Percentiles rank a stretch among this genome's conserved stretches.
Conservation (phyloP, 306 rosid species). For the Cucurbita maxima region DNA sequence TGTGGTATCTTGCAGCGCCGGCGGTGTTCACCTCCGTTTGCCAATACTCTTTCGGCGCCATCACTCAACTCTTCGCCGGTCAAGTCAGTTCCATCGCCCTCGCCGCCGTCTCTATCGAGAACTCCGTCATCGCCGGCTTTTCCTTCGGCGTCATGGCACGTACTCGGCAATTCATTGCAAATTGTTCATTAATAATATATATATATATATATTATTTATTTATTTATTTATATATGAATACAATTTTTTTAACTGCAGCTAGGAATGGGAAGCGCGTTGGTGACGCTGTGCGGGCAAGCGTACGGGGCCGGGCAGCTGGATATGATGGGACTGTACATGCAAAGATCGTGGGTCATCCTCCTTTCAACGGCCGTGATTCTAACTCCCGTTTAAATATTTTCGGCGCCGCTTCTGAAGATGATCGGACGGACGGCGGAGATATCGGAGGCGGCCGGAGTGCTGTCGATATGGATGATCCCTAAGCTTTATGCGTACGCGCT, state of each 20-base stretch:
- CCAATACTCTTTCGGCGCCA: conserved; percentile 83
- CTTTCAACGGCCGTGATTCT: conserved; percentile 25
- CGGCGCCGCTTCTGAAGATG: conserved; percentile 22
- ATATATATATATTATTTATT: no score
- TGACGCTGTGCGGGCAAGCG: conserved; percentile 87
- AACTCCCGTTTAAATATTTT: conserved; percentile 38
- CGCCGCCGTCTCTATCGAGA: conserved; percentile 77
- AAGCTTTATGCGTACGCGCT: conserved; percentile 74
- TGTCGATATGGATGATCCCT: conserved; percentile 78
- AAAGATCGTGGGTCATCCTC: conserved; percentile 74
- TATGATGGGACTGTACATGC: conserved; percentile 83
- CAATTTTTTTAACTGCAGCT: conserved; percentile 17
- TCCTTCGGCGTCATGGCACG: conserved; percentile 63
- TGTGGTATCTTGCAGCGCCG: conserved; percentile 88
- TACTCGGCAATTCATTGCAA: neutral
- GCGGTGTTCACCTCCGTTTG: conserved; percentile 70
- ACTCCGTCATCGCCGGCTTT: conserved; percentile 89
- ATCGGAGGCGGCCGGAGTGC: conserved; percentile 54
- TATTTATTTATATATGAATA: no score
- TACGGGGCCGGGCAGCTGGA: conserved; percentile 59
- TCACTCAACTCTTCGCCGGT: conserved; percentile 73
- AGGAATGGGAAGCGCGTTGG: conserved; percentile 94
- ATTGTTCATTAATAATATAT: neutral
- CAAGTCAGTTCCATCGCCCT: conserved; percentile 60
- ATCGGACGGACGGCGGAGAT: conserved; percentile 60